Base-by-base conservation (phyloP, 2,329 filamentous ascomycete genomes). In the Magnaporthiopsis rhizophila region DNA sequence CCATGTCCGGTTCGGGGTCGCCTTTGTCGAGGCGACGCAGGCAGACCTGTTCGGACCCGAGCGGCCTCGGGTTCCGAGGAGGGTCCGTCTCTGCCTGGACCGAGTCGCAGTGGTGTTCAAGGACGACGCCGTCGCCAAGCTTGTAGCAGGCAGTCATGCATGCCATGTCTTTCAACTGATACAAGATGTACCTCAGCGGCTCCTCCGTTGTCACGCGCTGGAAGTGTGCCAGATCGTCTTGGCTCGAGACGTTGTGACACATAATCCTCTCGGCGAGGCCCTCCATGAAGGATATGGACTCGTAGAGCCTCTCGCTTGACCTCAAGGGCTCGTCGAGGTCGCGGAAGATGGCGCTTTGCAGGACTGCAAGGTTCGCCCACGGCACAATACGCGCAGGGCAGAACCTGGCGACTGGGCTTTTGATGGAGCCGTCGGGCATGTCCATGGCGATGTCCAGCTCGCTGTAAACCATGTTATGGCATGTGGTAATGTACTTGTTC, bases 31-130 rank as follows among this genome's bases (percentile, higher is more conserved):
- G 61, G 32, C 64, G 66, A 63, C 69, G 70, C 24, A 72, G 68
- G 62, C 69, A 77, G 58, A 76, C 74, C 64, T 77, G 70, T 65
- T 76, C 72, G 11, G 72, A 69, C n/a, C 71, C 71, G 1, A 74
- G 64, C 66, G 69, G 66, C n/a, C 67, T 66, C 18, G 67, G 65
- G 63, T 72, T 59, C 12, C 64, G n/a, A 18, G 64, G 65, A 61
- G 66, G 67, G 34, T 68, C 64, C 7, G 69, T 62, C 2, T 64
- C 8, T 11, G 75, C 70, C 67, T 69, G 71, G 3, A 75, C 62
- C 2, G 68, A 69, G 65, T 71, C 65, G 3, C 66, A 65, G 34
- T 74, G 68, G 65, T 74, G 75, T 64, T 76, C 68, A 58, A 76
- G 76, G 21, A 72, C n/a, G 38, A 77, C 69, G 9, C 72, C 70